Conservation (phyloP, 805 yeast genomes). For the Kuraishia floccosa region DNA sequence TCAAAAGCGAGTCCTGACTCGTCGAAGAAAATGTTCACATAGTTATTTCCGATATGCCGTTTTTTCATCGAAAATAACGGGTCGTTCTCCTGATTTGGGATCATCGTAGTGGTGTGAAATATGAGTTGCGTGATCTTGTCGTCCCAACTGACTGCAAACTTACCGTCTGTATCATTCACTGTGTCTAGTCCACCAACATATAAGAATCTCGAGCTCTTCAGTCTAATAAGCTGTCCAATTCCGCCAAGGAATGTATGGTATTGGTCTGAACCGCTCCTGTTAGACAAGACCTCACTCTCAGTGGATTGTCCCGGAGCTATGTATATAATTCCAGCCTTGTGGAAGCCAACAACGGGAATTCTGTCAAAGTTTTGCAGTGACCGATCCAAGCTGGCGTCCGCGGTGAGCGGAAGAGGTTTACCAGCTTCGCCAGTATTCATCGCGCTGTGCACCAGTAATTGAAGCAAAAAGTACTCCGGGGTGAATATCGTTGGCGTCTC, state of each 20-base stretch:
- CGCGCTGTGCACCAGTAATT: conserved; percentile 7
- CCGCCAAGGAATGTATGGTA: conserved; percentile 48
- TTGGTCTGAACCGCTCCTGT: conserved; percentile 49
- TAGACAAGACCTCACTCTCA: conserved; percentile 56
- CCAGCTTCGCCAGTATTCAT: conserved; percentile 3
- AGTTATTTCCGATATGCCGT: conserved; percentile 79
- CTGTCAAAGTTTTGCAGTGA: conserved; percentile 59
- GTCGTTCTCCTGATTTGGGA: conserved; percentile 46
- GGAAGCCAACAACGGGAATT: conserved; percentile 67
- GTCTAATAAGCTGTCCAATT: conserved; percentile 49
- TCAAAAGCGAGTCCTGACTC: conserved; percentile 61
- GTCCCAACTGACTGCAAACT: conserved; percentile 61
- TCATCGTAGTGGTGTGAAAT: conserved; percentile 73
- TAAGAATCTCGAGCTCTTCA: conserved; percentile 42
- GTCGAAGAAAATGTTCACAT: conserved; percentile 72
- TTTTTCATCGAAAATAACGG: conserved; percentile 44
- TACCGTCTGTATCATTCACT: conserved; percentile 61
- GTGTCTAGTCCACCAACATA: conserved; percentile 75
- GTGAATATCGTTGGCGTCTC: conserved; percentile 7
- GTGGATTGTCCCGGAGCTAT: conserved; percentile 54
- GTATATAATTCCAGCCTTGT: conserved; percentile 70
- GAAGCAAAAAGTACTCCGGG: conserved; percentile 11
- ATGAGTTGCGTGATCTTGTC: conserved; percentile 62
- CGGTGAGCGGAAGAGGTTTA: conserved; percentile 9
- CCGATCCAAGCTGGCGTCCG: conserved; percentile 26